Base-by-base conservation (phyloP, 148 eudicot species). In the Suaeda aralocaspica region DNA sequence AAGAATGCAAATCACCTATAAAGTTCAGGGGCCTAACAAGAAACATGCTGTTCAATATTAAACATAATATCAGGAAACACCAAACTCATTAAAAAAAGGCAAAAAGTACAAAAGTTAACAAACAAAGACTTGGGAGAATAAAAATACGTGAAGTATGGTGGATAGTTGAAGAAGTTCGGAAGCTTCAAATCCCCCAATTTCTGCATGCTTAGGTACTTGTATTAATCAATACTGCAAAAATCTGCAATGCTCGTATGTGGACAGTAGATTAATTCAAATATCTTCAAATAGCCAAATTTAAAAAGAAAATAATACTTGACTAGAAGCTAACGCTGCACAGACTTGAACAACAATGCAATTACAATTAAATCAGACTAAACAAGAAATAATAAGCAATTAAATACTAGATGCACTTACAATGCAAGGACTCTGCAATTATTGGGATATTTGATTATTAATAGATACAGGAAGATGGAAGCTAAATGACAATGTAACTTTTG, bases 121-220 rank as follows among this genome's bases (percentile, higher is more conserved):
- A 19, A 62, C 22, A 1, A 5, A 13, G 13, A 41, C 14, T 19
- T 22, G 66, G 68, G 10, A 55, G 3, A 64, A 80, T 45, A 29
- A 39, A 21, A 59, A 76, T 90, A 93, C 98, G 98, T 93, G 86
- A 90, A 93, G 69, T 90, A 88, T 1, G 98, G 98, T n/a, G 95
- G 98, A 59, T 93, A 90, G 74, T 93, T 88, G 83, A 90, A 93
- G 89, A 93, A 90, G 41, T 83, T 86, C 60, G 98, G 98, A 77
- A 90, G 87, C 89, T 88, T 93, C 77, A 86, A 87, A 74, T 93
- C 95, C 66, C 94, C 96, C 82, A 88, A 72, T 72, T 82, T 88
- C 85, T 93, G 94, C 96, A 93, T 93, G 77, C 67, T 50, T 59
- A 59, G n/a, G 45, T 49, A 30, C 5, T 21, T 66, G 41, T 28